Percentiles rank a stretch among this genome's conserved stretches.
phyloP scores from a whole-genome alignment of 768 basidiomycete species.

The Leucocoprinus birnbaumii region DNA sequence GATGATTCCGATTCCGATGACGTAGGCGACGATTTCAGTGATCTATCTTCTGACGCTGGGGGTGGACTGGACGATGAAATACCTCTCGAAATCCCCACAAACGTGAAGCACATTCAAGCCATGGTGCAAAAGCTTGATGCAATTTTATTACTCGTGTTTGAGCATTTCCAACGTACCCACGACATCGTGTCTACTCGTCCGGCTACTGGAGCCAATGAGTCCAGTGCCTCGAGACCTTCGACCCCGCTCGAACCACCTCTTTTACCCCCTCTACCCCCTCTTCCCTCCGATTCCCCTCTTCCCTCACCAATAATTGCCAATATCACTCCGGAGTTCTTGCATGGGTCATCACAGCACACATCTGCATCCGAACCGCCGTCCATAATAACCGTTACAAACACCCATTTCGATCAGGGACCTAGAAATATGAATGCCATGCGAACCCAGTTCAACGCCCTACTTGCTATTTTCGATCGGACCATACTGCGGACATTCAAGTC shows the following conservation, averaged over 20 bases:
- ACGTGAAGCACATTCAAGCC: slow-evolving; percentile 68
- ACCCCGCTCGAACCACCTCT: slow-evolving; percentile 35
- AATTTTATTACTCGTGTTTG: slow-evolving; percentile 80
- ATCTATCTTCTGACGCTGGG: slow-evolving; percentile 71
- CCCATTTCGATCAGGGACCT: slow-evolving; percentile 21
- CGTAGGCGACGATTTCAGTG: slow-evolving; percentile 60
- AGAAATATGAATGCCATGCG: slow-evolving; percentile 27
- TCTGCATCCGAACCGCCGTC: slow-evolving; percentile 1
- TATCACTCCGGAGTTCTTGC: slow-evolving; percentile 1
- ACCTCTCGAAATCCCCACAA: slow-evolving; percentile 43
- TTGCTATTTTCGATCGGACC: slow-evolving; percentile 90
- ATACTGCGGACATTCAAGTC: slow-evolving; percentile 97
- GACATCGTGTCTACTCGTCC: slow-evolving; percentile 1
- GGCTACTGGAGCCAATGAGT: slow-evolving; percentile 6
- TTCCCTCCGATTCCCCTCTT: neutral
- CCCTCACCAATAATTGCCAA: slow-evolving; percentile 11
- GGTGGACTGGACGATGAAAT: slow-evolving; percentile 40
- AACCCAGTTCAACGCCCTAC: slow-evolving; percentile 79
- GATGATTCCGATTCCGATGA: slow-evolving; percentile 54
- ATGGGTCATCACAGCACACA: neutral
- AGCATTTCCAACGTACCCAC: slow-evolving; percentile 68
- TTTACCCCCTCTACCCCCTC: slow-evolving; percentile 20
- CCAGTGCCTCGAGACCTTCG: slow-evolving; percentile 19
- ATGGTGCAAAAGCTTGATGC: slow-evolving; percentile 93
- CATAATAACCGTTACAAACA: slow-evolving; percentile 12